These are phyloP conservation scores for Sporothrix globosa DNA, from an alignment of 2,329 filamentous ascomycete genomes.

Conservation along the genomic window DNA sequence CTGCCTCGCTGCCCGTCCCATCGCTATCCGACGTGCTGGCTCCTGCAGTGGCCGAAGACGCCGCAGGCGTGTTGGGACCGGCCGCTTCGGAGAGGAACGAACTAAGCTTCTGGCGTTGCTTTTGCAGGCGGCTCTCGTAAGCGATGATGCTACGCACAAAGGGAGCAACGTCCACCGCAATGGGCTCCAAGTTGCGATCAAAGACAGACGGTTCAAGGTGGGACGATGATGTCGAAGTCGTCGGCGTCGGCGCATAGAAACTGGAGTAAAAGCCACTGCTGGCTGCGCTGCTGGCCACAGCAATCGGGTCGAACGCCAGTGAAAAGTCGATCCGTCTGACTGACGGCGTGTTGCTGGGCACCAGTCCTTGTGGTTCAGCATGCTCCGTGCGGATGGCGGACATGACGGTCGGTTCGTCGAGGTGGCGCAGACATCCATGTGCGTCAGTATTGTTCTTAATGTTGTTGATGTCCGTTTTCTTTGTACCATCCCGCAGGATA, in stretches of 20 bases:
- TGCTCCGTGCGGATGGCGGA: constrained; percentile 48
- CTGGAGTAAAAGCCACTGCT: constrained; percentile 28
- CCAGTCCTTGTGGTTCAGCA: constrained; percentile 43
- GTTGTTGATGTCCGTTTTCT: not conserved
- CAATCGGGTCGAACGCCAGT: constrained; percentile 64
- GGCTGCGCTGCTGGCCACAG: constrained; percentile 47
- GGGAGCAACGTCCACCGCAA: constrained; percentile 80
- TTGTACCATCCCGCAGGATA: constrained; percentile 38
- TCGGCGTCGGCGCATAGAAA: constrained; percentile 37
- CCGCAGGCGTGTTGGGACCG: not conserved
- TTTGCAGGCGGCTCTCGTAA: constrained; percentile 72
- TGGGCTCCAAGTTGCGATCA: constrained; percentile 67
- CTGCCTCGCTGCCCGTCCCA: not conserved
- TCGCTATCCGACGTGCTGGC: constrained; percentile 16
- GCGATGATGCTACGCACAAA: constrained; percentile 85
- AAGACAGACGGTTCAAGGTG: constrained; percentile 72
- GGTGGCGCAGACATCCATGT: constrained; percentile 33
- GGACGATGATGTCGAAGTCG: constrained; percentile 40
- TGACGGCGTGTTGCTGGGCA: constrained; percentile 34
- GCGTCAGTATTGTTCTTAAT: not conserved
- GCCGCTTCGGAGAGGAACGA: constrained; percentile 55
- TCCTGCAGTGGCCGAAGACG: constrained; percentile 37
- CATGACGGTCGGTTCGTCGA: constrained; percentile 45
- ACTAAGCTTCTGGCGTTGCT: constrained; percentile 62
- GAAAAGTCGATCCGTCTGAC: constrained; percentile 59